These are phyloP conservation scores for Metschnikowia dekortorum DNA, from an alignment of 805 yeast species.

Conservation along the genomic window DNA sequence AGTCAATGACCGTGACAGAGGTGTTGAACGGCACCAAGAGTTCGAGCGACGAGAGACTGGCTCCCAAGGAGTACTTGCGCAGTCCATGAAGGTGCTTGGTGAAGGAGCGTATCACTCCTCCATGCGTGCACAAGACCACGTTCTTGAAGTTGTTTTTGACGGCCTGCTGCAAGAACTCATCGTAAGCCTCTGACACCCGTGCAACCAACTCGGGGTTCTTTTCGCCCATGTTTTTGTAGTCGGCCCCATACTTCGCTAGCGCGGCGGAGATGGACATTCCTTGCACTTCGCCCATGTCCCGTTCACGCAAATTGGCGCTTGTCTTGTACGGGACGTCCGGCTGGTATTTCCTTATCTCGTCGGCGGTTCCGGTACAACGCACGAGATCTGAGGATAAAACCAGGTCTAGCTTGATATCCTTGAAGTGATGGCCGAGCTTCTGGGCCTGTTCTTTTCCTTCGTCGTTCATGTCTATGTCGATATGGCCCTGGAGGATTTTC, in stretches of 20 bases:
- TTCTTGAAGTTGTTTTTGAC: constrained; percentile 37
- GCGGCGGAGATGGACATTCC: constrained; percentile 73
- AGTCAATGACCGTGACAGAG: constrained; percentile 64
- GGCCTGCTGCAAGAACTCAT: constrained; percentile 36
- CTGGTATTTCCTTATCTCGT: constrained; percentile 34
- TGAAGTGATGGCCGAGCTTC: constrained; percentile 45
- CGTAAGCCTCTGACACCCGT: constrained; percentile 49
- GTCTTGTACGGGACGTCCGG: constrained; percentile 22
- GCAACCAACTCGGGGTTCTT: constrained; percentile 38
- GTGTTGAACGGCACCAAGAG: constrained; percentile 69
- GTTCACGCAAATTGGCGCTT: constrained; percentile 50
- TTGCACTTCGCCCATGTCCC: constrained; percentile 72
- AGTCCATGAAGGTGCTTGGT: constrained; percentile 46
- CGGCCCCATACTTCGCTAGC: constrained; percentile 49
- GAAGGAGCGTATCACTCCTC: constrained; percentile 70
- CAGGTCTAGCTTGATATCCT: constrained; percentile 39
- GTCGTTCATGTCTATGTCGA: constrained; percentile 58
- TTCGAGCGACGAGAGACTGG: constrained; percentile 35
- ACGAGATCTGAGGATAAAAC: constrained; percentile 49
- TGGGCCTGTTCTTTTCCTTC: constrained; percentile 60
- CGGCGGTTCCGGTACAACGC: constrained; percentile 60
- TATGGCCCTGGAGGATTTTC: constrained; percentile 76
- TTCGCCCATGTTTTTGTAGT: constrained; percentile 68
- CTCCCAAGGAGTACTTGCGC: constrained; percentile 32
- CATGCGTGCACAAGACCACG: constrained; percentile 67